Conservation (phyloP, 495 filamentous ascomycete species). For the Tetracladium marchalianum region DNA sequence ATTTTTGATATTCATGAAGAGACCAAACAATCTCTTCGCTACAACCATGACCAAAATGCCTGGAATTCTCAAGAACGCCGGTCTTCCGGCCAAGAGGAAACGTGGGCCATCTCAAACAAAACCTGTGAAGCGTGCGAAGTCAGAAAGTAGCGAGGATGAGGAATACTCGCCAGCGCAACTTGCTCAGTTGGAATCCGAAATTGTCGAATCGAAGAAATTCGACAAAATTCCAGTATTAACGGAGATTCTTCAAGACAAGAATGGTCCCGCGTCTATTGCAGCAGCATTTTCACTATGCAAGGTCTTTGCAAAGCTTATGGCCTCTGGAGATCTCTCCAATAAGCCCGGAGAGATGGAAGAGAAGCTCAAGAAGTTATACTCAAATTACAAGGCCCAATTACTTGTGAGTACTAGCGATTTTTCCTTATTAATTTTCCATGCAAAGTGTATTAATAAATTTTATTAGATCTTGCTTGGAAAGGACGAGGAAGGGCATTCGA, state of each 20-base stretch:
- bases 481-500: slow-evolving; percentile 36
- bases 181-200: slow-evolving; percentile 61
- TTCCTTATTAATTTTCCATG: too few relatives aligned
- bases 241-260: slow-evolving; percentile 37
- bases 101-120: slow-evolving; percentile 23
- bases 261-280: slow-evolving; percentile 31
- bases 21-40: neutral
- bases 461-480: slow-evolving; percentile 34
- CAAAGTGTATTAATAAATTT: too few relatives aligned
- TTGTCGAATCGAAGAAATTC: slow-evolving; percentile 77
- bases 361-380: slow-evolving; percentile 64
- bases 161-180: slow-evolving; percentile 48
- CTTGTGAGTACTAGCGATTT: slow-evolving; percentile 15
- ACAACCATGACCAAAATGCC: slow-evolving; percentile 12
- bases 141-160: slow-evolving; percentile 30
- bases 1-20: slow-evolving; percentile 5
- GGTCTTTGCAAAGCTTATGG: slow-evolving; percentile 78
- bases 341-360: slow-evolving; percentile 53
- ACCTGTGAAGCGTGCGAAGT: slow-evolving; percentile 29
- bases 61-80: neutral
- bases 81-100: slow-evolving; percentile 32
- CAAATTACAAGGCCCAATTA: slow-evolving; percentile 54
- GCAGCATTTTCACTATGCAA: slow-evolving; percentile 77
- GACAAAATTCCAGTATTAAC: slow-evolving; percentile 81
- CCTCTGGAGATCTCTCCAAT: slow-evolving; percentile 58